phyloP scores from a whole-genome alignment of 148 eudicot species.

The Arctostaphylos glauca region DNA sequence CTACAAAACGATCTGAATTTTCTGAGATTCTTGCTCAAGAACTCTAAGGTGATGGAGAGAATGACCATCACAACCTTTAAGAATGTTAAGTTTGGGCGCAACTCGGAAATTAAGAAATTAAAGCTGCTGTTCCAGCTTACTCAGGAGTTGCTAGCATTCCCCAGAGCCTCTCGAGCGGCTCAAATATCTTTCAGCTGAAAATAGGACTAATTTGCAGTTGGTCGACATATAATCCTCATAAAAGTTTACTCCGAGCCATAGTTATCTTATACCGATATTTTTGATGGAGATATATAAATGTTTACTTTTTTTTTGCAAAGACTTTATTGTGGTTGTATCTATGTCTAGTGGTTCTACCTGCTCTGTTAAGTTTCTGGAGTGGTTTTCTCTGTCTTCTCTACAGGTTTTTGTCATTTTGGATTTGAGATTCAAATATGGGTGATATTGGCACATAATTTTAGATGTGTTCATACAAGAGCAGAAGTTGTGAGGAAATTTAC shows the following conservation, averaged over 20 bases:
- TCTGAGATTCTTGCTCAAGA: slow-evolving; percentile 8
- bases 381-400: background rate
- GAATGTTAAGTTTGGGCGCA: background rate
- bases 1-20: slow-evolving; percentile 5
- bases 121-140: background rate
- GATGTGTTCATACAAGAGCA: background rate
- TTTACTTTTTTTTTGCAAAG: no score
- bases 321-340: background rate
- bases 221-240: background rate
- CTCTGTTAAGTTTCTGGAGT: background rate
- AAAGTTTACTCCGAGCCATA: background rate
- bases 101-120: background rate
- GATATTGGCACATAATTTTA: background rate
- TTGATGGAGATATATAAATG: background rate
- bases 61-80: slow-evolving; percentile 4
- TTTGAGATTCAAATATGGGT: background rate
- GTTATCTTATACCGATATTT: background rate
- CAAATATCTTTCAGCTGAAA: slow-evolving; percentile 9
- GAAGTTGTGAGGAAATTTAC: background rate
- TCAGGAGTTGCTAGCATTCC: background rate
- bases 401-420: background rate
- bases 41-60: background rate
- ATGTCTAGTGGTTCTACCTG: background rate
- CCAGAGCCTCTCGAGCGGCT: background rate
- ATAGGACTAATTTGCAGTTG: background rate